These are phyloP conservation scores for Cenococcum geophilum DNA, from an alignment of 495 filamentous ascomycete genomes.

Conservation along the genomic window DNA sequence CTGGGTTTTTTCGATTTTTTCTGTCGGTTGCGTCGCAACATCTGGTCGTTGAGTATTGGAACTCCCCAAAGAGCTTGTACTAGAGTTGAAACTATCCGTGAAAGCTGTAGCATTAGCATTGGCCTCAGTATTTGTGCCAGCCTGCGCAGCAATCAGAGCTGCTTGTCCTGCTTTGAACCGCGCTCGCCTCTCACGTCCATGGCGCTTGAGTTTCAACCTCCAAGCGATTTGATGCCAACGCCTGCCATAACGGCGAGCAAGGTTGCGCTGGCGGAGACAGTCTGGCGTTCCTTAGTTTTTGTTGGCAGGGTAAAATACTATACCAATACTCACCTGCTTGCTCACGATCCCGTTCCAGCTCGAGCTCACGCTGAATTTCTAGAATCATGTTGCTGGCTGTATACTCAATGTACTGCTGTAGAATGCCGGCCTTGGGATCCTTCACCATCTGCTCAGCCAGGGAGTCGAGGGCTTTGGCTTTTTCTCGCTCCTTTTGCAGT, in stretches of 20 bases:
- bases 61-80: no score
- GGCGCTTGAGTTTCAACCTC: neutral
- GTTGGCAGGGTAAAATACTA: neutral
- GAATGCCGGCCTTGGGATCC: slow-evolving; percentile 10
- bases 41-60: no score
- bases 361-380: slow-evolving; percentile 1
- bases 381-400: neutral
- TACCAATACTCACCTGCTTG: neutral
- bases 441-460: neutral
- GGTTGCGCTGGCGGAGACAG: neutral
- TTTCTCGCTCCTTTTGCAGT: neutral
- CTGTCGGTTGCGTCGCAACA: no score
- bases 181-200: slow-evolving; percentile 2
- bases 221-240: neutral
- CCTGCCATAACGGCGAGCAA: neutral
- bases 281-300: neutral
- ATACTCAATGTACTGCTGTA: slow-evolving; percentile 20
- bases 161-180: neutral
- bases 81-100: no score
- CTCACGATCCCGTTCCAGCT: slow-evolving; percentile 1
- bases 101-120: neutral
- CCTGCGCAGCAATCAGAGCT: neutral
- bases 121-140: neutral
- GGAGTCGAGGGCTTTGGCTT: neutral
- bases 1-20: no score